Evolutionary conservation across 78 protist species (phyloP), one percentile per base, ranked within the genome.

Genomic region (Cyanophora paradoxa): DNA sequence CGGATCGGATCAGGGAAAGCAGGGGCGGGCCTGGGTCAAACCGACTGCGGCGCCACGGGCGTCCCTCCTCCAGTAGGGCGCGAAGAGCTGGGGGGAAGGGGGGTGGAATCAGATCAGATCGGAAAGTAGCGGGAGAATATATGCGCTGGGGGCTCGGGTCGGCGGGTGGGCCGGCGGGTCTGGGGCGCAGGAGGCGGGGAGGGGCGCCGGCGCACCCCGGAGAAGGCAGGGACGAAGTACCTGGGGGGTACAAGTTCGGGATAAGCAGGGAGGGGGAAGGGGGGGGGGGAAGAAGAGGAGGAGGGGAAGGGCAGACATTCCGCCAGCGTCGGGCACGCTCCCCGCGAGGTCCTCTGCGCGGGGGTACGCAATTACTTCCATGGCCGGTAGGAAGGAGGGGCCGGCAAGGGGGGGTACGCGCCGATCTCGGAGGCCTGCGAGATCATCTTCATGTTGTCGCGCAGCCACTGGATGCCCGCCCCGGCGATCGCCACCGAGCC

Each of bases 401-500:
- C n/a, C n/a, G n/a, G n/a, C n/a, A n/a, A n/a, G n/a, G n/a, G n/a
- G n/a, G n/a, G n/a, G n/a, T n/a, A n/a, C n/a, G n/a, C 30, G 22
- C 50, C 92, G 40, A 87, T 44, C 34, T 87, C 90, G 10, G 42
- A n/a, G 17, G 77, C 30, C 30, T 24, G 19, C 22, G 20, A 7
- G 36, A 90, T 74, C 58, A 86, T 33, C 6, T 73, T 76, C 42
- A 92, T n/a, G 48, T 87, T 86, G 44, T 90, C 90, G 5, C 82
- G 48, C 63, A 91, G 37, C 93, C 93, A 94, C 50, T 75, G 31
- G 5, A 94, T 75, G 20, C 83, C 88, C 24, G 81, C 74, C 5
- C 97, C 97, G 42, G 95, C 95, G 0, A 83, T 77, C 1, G 96
- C 94, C 0, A 94, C 86, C 5, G 92, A 74, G 22, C 97, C 94